Conservation (phyloP, 441 rosid species). For the Gossypium schwendimanii region DNA sequence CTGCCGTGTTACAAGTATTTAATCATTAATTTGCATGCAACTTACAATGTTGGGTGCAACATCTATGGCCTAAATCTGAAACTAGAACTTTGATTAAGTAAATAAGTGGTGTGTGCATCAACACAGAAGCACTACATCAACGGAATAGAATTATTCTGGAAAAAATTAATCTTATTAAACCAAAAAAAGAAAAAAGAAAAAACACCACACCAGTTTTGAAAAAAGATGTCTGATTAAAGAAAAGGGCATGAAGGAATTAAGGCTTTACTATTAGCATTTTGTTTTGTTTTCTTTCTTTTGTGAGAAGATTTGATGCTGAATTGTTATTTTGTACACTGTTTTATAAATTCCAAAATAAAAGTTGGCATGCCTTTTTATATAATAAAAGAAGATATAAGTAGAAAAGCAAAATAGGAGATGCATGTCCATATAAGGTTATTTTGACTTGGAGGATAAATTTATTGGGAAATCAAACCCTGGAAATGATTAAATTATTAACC, state of each 20-base stretch:
- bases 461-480: neutral
- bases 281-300: neutral
- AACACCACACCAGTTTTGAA: neutral
- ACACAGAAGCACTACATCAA: neutral
- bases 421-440: too few relatives aligned
- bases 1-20: neutral
- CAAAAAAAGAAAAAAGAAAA: neutral
- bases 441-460: too few relatives aligned
- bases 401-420: too few relatives aligned
- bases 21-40: neutral
- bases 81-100: neutral
- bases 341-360: too few relatives aligned
- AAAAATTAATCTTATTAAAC: too few relatives aligned
- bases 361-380: too few relatives aligned
- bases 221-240: neutral
- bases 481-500: neutral
- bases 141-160: too few relatives aligned
- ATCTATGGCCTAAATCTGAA: neutral
- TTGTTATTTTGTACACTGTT: too few relatives aligned
- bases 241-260: neutral
- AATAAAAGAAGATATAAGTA: too few relatives aligned
- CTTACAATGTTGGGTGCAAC: neutral
- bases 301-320: conserved; percentile 13
- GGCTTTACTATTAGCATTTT: neutral
- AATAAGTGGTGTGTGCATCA: neutral